Percentiles rank a stretch among this genome's conserved stretches.
Conservation (phyloP, 192 early-diverging fungal genomes). For the Chytriomyces hyalinus region DNA sequence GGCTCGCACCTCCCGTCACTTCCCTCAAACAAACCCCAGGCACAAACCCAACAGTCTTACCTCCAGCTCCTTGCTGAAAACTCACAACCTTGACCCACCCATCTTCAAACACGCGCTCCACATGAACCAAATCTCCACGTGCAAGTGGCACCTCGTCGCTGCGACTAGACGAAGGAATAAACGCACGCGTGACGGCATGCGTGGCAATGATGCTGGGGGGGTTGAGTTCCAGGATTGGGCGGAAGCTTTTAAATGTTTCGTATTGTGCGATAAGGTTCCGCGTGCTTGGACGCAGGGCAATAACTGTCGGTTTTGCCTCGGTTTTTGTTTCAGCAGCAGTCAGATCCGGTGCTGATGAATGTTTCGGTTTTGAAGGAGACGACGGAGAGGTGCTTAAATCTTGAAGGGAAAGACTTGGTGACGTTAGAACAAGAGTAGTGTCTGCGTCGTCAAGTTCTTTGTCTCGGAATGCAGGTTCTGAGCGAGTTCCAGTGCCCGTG, state of each 20-base stretch:
- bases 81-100: background rate
- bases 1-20: conserved; percentile 2
- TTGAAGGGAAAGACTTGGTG: background rate
- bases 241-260: background rate
- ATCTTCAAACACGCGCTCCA: background rate
- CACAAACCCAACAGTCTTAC: conserved; percentile 1
- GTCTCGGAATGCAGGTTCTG: too few relatives aligned
- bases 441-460: background rate
- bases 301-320: background rate
- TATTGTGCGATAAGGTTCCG: conserved; percentile 4
- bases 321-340: background rate
- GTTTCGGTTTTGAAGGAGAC: background rate
- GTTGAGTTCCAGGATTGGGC: background rate
- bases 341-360: background rate
- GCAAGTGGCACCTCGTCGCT: background rate
- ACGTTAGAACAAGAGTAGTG: background rate
- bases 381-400: background rate
- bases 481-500: too few relatives aligned
- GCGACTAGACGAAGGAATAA: background rate
- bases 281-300: conserved; percentile 8
- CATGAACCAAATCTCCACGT: background rate
- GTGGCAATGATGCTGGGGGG: background rate
- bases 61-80: background rate
- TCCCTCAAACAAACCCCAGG: background rate
- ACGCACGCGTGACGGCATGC: background rate